Percentiles rank a stretch among this genome's conserved stretches.
Evolutionary conservation across 1,139 yeast species (phyloP).

Genomic region (Debaryomyces psychrophilus): DNA sequence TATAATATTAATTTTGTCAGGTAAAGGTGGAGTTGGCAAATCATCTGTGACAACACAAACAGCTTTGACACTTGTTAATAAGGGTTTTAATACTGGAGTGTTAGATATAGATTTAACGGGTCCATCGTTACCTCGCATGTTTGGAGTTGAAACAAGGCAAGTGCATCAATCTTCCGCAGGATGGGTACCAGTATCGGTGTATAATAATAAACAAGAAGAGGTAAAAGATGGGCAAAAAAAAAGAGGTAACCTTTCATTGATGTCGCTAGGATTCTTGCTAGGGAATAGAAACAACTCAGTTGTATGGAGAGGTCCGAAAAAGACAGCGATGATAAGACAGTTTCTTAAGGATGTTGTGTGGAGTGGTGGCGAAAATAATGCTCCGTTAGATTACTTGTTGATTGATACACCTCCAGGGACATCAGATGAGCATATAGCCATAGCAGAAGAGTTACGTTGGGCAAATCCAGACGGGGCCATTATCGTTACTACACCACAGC

Average conservation of each 20-base stretch:
- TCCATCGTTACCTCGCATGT: constrained; percentile 95
- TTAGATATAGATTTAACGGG: constrained; percentile 95
- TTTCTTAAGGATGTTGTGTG: constrained; percentile 88
- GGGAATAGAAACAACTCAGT: constrained; percentile 86
- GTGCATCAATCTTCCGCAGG: constrained; percentile 83
- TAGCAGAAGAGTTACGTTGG: constrained; percentile 83
- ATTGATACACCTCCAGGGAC: constrained; percentile 99
- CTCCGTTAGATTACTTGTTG: constrained; percentile 69
- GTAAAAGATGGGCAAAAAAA: constrained; percentile 35
- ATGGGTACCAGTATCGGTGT: constrained; percentile 83
- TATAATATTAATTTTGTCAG: constrained; percentile 51
- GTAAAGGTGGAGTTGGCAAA: constrained; percentile 79
- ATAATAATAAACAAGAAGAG: constrained; percentile 17
- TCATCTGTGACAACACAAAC: constrained; percentile 94
- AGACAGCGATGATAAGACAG: constrained; percentile 96
- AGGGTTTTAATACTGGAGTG: constrained; percentile 85
- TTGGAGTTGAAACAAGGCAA: constrained; percentile 80
- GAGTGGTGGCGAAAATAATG: constrained; percentile 55
- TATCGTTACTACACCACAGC: constrained; percentile 53
- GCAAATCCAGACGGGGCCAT: constrained; percentile 52
- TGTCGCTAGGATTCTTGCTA: constrained; percentile 90
- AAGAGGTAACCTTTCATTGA: constrained; percentile 54
- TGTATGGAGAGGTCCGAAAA: constrained; percentile 98
- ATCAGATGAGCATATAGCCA: constrained; percentile 95
- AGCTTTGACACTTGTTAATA: constrained; percentile 71